Conservation (phyloP, 305 asterid species). For the Fraxinus latifolia region DNA sequence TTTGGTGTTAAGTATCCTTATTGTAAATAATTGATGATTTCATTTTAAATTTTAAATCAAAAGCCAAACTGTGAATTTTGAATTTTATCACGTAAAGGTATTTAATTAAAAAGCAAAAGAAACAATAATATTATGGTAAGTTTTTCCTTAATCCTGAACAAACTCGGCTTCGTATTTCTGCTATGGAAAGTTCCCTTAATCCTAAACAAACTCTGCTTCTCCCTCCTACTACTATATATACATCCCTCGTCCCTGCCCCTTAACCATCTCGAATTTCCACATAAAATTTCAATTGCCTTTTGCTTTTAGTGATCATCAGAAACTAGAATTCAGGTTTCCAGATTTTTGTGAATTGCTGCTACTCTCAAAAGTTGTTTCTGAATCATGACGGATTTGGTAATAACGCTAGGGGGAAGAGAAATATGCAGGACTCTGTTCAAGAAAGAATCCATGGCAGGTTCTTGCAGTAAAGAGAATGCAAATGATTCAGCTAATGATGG, state of each 20-base stretch:
- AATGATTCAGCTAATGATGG: not conserved
- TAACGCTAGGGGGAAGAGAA: not conserved
- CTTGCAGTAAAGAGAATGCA: not conserved
- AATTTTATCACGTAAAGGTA: not conserved
- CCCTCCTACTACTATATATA: not conserved
- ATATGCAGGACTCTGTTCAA: not conserved
- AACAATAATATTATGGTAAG: not conserved
- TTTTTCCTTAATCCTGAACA: not conserved
- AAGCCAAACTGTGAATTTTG: not conserved
- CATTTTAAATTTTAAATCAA: not conserved
- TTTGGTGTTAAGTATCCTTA: not conserved
- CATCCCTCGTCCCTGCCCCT: not conserved
- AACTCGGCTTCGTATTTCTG: not conserved
- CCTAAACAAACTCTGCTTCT: not conserved
- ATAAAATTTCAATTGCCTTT: not conserved
- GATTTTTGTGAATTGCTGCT: not conserved
- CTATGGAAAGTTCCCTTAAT: not conserved
- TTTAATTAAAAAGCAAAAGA: not conserved
- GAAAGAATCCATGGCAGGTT: not conserved
- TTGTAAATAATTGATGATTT: not conserved
- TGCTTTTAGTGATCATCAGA: not conserved
- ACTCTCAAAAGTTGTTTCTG: not conserved
- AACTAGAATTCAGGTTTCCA: not conserved
- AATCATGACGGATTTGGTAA: not conserved
- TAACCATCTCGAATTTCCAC: not conserved